Base-by-base conservation (phyloP, 2,329 filamentous ascomycete genomes). In the Pseudogymnoascus sp. region DNA sequence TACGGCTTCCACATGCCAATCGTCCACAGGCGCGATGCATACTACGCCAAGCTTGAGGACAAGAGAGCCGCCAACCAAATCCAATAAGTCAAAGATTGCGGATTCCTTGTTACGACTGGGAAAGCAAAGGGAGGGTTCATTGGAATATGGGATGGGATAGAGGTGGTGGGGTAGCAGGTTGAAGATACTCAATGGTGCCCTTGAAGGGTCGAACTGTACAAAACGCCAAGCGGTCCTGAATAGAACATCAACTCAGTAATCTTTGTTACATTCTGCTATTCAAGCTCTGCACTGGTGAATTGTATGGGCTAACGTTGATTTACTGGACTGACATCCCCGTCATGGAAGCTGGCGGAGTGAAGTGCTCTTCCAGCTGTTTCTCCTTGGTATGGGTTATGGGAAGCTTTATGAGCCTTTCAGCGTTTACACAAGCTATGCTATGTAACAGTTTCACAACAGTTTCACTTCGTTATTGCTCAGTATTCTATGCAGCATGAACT, bases 1-100 rank as follows among this genome's bases (percentile, higher is more conserved):
- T 71, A 72, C 71, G 76, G 75, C 63, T 76, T 76, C 68, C 79
- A 81, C 67, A 68, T 76, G 52, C 74, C 75, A 62, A 69, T 72
- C 5, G 72, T 76, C 64, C 73, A 72, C 64, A 68, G 68, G 61
- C 74, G 75, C 62, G 75, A 77, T 70, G 61, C 65, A 9, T 77
- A 69, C 71, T 77, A 77, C 69, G 68, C 74, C 59, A 76, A 74
- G 67, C 67, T 77, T 55, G 75, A 77, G 68, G 71, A 74, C 40
- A 66, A 74, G 61, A 71, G 73, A 69, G 72, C 71, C 45, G 71
- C 72, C 33, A 62, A 62, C 61, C 35, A 60, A 2, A 35, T 60
- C 58, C 9, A 29, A 60, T 13, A 60, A 39, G 35, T 27, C 58
- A 60, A 42, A 35, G 52, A 58, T 37, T 58, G 52, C 52, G 52